Base-by-base conservation (phyloP, 2,329 filamentous ascomycete genomes). In the Beauveria brongniartii region DNA sequence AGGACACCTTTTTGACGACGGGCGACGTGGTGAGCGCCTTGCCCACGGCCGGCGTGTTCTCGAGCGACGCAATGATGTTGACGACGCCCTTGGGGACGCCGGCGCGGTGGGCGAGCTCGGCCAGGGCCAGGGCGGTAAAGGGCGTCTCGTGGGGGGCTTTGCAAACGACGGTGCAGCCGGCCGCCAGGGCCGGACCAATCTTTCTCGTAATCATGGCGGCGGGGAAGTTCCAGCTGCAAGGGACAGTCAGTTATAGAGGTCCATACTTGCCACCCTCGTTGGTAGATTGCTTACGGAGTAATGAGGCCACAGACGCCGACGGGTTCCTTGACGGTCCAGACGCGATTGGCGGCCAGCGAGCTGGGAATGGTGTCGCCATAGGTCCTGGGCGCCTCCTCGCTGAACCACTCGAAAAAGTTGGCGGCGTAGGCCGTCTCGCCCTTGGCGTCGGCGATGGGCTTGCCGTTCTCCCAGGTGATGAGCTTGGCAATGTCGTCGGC, bases 81-180 rank as follows among this genome's bases (percentile, higher is more conserved):
- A 97, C 83, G 1, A 97, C 92, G 43, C 93, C 93, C 70, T 88
- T 87, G 46, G 94, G 93, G 34, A 97, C 88, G 18, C 94, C 93
- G 16, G 93, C 93, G 18, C 92, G 86, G 69, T 90, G 84, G 10
- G 88, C 91, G 44, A 97, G 83, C 75, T 96, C 92, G 1, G 91
- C 91, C 22, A 97, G 75, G 1, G 93, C 93, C 43, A 96, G 86
- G 0, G 91, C 86, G 26, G 92, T 96, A 72, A 93, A 94, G 0
- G 93, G 94, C 1, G 94, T 97, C 78, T 97, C 93, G 54, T 88
- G 87, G 1, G 93, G 92, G 18, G 92, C 89, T 74, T 99, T 99
- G 68, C 87, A 87, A 1, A 97, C 92, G 2, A 96, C 90, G 0
- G 93, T 96, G 77, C 93, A 97, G 62, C 94, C 94, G n/a, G 92